A percentile compares a stretch with the other conserved stretches of the same genome.
phyloP scores from a whole-genome alignment of 352 stramenopile species.

The Pythium brachiatum region DNA sequence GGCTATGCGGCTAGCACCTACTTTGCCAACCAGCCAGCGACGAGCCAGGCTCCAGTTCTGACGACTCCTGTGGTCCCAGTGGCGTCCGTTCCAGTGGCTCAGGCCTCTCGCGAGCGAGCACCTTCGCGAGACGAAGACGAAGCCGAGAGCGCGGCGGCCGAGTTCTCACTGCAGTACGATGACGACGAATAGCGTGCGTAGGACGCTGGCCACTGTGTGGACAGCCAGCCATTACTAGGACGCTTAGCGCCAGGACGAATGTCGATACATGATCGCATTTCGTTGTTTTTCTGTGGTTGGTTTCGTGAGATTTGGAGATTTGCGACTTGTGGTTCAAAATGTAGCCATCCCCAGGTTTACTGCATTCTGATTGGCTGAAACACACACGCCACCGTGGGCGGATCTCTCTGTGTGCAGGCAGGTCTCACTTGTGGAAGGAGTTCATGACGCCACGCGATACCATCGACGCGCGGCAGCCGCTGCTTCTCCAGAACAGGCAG shows the following conservation, averaged over 20 bases:
- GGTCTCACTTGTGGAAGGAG: neutral
- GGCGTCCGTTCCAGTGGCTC: neutral
- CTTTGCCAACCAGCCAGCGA: neutral
- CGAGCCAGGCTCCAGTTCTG: neutral
- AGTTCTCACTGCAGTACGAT: slow-evolving; percentile 80
- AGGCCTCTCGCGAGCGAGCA: slow-evolving; percentile 14
- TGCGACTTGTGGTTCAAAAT: slow-evolving; percentile 4
- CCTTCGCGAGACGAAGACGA: slow-evolving; percentile 57
- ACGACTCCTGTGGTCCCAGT: neutral
- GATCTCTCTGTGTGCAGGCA: neutral
- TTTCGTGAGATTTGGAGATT: neutral
- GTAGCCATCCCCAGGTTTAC: slow-evolving; percentile 13
- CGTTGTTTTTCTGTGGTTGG: neutral
- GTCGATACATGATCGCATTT: neutral
- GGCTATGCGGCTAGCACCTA: slow-evolving; percentile 6
- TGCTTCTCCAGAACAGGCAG: slow-evolving; percentile 1
- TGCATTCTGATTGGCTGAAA: slow-evolving; percentile 9
- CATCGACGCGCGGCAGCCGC: neutral
- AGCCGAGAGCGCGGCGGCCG: slow-evolving; percentile 42
- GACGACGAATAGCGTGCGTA: slow-evolving; percentile 51
- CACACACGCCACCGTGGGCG: neutral
- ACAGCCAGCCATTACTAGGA: no score
- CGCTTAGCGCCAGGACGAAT: neutral
- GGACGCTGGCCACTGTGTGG: neutral
- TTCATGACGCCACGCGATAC: neutral